phyloP scores from a whole-genome alignment of 1,284 basidiomycete genomes.

The Cerrena zonata region DNA sequence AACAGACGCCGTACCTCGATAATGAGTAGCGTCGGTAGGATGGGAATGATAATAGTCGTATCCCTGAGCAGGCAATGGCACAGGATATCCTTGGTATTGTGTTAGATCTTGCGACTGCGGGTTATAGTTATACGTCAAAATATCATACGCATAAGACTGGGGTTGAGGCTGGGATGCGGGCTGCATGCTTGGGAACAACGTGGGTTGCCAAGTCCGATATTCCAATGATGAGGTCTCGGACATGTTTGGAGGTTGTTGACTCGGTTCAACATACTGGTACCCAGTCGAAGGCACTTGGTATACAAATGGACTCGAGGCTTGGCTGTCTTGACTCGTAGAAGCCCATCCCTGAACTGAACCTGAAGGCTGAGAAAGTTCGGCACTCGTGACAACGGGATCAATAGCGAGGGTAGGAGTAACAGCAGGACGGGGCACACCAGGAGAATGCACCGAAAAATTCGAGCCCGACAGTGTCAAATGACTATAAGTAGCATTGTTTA shows the following conservation, averaged over 20 bases:
- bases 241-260: not conserved
- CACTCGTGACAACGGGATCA: not conserved
- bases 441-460: not conserved
- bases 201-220: not conserved
- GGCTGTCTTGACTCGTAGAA: not conserved
- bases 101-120: not conserved
- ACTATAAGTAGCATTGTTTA: constrained; percentile 19
- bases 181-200: not conserved
- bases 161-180: constrained; percentile 2
- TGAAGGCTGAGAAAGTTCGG: not conserved
- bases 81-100: not conserved
- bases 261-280: not conserved
- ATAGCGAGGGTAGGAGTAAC: constrained; percentile 1
- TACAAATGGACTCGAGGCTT: not conserved
- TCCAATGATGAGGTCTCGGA: not conserved
- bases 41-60: not conserved
- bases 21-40: too few relatives aligned
- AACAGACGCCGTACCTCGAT: too few relatives aligned
- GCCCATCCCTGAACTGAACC: not conserved
- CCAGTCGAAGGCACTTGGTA: constrained; percentile 1
- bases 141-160: not conserved
- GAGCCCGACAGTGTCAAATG: not conserved
- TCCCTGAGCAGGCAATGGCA: not conserved
- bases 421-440: not conserved
- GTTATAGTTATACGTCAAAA: not conserved